Percentiles rank a stretch among this genome's conserved stretches.
Evolutionary conservation across 202 grass and related monocot species (phyloP).

Genomic region (Saccharum hybrid): DNA sequence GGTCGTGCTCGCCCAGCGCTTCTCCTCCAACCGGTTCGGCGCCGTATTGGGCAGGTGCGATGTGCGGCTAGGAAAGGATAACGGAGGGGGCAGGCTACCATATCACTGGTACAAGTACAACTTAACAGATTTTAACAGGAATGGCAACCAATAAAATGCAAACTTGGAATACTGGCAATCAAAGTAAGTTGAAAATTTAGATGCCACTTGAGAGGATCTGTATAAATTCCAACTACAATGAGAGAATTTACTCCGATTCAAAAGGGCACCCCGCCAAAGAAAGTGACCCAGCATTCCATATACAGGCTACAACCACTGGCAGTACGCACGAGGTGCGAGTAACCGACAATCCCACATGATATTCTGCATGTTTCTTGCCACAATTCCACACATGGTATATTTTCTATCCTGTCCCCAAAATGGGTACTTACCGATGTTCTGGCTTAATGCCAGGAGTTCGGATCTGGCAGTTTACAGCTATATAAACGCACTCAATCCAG

Average conservation of each 20-base stretch:
- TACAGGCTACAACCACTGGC: not conserved
- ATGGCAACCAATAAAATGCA: not conserved
- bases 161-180: not conserved
- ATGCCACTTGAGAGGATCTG: not conserved
- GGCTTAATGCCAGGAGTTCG: not conserved
- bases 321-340: not conserved
- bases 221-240: not conserved
- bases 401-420: constrained; percentile 19
- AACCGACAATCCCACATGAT: not conserved
- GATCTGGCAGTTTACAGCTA: not conserved
- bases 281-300: not conserved
- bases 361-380: not conserved
- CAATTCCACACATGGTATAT: not conserved
- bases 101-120: too few species aligned
- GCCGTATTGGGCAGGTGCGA: too few species aligned
- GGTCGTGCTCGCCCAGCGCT: too few species aligned
- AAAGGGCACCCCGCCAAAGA: not conserved
- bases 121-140: too few species aligned
- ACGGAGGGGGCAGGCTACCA: too few species aligned
- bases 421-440: not conserved
- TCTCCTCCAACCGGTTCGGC: too few species aligned
- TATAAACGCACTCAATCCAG: constrained; percentile 59
- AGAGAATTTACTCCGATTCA: not conserved
- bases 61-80: too few species aligned
- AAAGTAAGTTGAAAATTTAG: not conserved